phyloP scores from a whole-genome alignment of 441 rosid genomes.

The Biscutella laevigata region DNA sequence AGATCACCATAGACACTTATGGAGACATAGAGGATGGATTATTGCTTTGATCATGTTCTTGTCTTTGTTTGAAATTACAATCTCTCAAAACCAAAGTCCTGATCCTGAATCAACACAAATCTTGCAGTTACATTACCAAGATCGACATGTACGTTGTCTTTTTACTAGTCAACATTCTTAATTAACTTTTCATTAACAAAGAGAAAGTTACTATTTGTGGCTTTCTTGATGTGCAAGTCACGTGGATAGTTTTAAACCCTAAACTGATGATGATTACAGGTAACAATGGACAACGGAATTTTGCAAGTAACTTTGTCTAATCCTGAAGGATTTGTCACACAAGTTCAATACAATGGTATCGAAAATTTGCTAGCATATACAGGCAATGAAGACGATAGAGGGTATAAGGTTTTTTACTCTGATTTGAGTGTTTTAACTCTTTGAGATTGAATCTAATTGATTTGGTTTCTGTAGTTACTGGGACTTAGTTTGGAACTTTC shows the following conservation, averaged over 20 bases:
- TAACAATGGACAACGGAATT: conserved; percentile 53
- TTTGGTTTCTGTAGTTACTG: conserved; percentile 18
- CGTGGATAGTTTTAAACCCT: not conserved
- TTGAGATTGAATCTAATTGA: not conserved
- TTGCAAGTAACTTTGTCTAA: conserved; percentile 43
- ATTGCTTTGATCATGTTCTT: conserved; percentile 21
- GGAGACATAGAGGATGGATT: conserved; percentile 15
- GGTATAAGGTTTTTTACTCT: conserved; percentile 27
- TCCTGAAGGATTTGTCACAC: conserved; percentile 52
- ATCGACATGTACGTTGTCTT: conserved; percentile 17
- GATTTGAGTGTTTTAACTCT: not conserved
- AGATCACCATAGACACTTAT: conserved; percentile 4
- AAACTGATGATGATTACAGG: conserved; percentile 27
- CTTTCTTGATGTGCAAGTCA: conserved; percentile 19
- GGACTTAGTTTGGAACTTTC: conserved; percentile 30
- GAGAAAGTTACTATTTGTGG: not conserved
- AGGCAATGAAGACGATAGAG: conserved; percentile 39
- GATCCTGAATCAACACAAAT: conserved; percentile 14
- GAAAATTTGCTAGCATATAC: conserved; percentile 70
- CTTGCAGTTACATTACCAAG: conserved; percentile 25
- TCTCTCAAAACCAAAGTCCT: conserved; percentile 20
- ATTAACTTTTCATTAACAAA: not conserved
- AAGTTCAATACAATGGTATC: conserved; percentile 49
- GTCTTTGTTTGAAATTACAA: conserved; percentile 3
- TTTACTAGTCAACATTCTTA: not conserved